phyloP scores from a whole-genome alignment of 1,284 basidiomycete species.

The Afroboletus lepidellus region DNA sequence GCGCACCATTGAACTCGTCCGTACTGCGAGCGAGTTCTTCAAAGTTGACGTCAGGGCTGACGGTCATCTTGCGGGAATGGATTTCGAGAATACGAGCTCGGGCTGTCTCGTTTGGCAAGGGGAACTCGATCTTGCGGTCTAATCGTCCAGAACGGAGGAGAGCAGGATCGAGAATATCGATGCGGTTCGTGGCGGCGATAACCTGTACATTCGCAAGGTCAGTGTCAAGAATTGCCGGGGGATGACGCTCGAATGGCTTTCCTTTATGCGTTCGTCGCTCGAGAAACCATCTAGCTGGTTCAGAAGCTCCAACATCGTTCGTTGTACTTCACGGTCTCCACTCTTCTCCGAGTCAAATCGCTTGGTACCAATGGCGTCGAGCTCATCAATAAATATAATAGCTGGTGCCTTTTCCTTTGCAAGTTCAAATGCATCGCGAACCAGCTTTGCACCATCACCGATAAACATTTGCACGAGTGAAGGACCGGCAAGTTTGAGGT shows the following conservation, averaged over 20 bases:
- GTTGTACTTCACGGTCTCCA: slow-evolving; percentile 97
- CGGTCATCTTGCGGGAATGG: slow-evolving; percentile 94
- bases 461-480: slow-evolving; percentile 99
- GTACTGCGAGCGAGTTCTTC: slow-evolving; percentile 87
- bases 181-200: slow-evolving; percentile 97
- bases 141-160: slow-evolving; percentile 96
- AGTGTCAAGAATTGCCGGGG: slow-evolving; percentile 4
- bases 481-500: slow-evolving; percentile 96
- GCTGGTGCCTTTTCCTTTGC: slow-evolving; percentile 97
- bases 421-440: slow-evolving; percentile 96
- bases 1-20: slow-evolving; percentile 98
- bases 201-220: slow-evolving; percentile 55
- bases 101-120: slow-evolving; percentile 91
- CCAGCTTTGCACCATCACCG: slow-evolving; percentile 96
- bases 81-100: slow-evolving; percentile 96
- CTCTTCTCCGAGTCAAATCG: slow-evolving; percentile 98
- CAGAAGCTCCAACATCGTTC: slow-evolving; percentile 99
- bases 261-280: slow-evolving; percentile 96
- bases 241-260: slow-evolving; percentile 30
- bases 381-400: slow-evolving; percentile 99
- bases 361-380: slow-evolving; percentile 96
- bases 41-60: slow-evolving; percentile 83
- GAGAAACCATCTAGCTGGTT: slow-evolving; percentile 98
- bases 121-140: slow-evolving; percentile 96
- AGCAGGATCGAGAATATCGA: slow-evolving; percentile 98